Percentiles rank a stretch among this genome's conserved stretches.
Conservation (phyloP, 2,329 filamentous ascomycete genomes). For the Penicillium sp. region DNA sequence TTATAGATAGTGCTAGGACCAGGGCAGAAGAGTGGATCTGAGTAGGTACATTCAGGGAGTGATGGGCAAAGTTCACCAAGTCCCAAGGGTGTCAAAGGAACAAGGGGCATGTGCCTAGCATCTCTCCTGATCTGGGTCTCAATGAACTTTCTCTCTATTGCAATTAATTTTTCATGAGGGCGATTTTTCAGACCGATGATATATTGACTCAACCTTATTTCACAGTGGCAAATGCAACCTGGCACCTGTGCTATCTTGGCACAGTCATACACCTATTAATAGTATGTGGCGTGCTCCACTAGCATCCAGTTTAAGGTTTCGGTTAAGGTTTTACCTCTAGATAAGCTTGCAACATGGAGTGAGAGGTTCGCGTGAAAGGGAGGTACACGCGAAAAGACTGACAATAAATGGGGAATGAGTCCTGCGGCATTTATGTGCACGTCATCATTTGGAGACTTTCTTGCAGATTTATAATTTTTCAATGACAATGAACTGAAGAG, state of each 20-base stretch:
- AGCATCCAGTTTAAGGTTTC: background rate
- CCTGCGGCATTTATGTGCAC: too few relatives aligned
- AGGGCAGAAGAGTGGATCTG: background rate
- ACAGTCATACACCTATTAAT: slow-evolving; percentile 11
- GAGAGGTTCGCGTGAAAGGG: background rate
- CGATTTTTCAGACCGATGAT: slow-evolving; percentile 1
- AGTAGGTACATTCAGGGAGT: background rate
- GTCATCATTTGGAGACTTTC: too few relatives aligned
- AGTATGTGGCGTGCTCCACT: background rate
- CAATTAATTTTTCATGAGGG: background rate
- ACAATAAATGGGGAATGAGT: too few relatives aligned
- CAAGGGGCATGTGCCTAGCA: background rate
- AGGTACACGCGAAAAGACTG: too few relatives aligned
- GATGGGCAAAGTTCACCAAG: background rate
- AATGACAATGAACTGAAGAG: too few relatives aligned
- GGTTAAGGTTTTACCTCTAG: background rate
- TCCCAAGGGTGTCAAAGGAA: background rate
- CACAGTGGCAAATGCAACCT: slow-evolving; percentile 16
- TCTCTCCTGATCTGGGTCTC: background rate
- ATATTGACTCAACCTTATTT: slow-evolving; percentile 13
- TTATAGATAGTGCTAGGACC: background rate
- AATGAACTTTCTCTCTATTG: background rate
- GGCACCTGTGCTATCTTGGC: background rate
- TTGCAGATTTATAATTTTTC: too few relatives aligned
- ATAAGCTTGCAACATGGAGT: background rate